Conservation (phyloP, 306 rosid genomes). For the Fragaria ananassa region DNA sequence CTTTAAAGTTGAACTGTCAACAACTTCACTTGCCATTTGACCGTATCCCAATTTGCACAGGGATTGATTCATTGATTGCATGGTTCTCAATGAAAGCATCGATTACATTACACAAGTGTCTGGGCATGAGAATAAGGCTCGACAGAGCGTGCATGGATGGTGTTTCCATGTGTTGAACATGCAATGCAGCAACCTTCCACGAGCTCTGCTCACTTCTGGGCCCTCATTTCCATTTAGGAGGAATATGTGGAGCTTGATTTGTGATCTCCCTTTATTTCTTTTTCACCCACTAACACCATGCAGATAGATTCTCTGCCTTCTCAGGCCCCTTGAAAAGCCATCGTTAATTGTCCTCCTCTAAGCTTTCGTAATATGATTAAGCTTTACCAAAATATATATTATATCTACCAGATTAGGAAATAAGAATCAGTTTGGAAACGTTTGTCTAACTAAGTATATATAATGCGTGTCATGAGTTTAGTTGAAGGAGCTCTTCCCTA, state of each 20-base stretch:
- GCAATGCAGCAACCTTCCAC: conserved; percentile 25
- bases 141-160: conserved; percentile 22
- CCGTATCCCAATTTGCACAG: not conserved
- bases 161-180: conserved; percentile 19
- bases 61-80: not conserved
- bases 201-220: conserved; percentile 28
- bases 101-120: not conserved
- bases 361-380: not conserved
- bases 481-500: not conserved
- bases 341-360: not conserved
- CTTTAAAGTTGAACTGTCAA: not conserved
- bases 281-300: not conserved
- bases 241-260: conserved; percentile 13
- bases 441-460: not conserved
- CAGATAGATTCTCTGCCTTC: conserved; percentile 11
- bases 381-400: not conserved
- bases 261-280: conserved; percentile 4
- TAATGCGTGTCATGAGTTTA: not conserved
- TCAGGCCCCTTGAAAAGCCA: not conserved
- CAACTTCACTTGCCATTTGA: not conserved
- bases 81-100: not conserved
- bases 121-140: conserved; percentile 7
- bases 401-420: not conserved
- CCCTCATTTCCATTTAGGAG: conserved; percentile 9
- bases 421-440: not conserved